Percentiles rank a stretch among this genome's conserved stretches.
phyloP scores from a whole-genome alignment of 495 filamentous ascomycete genomes.

The Penicillium robsamsonii region DNA sequence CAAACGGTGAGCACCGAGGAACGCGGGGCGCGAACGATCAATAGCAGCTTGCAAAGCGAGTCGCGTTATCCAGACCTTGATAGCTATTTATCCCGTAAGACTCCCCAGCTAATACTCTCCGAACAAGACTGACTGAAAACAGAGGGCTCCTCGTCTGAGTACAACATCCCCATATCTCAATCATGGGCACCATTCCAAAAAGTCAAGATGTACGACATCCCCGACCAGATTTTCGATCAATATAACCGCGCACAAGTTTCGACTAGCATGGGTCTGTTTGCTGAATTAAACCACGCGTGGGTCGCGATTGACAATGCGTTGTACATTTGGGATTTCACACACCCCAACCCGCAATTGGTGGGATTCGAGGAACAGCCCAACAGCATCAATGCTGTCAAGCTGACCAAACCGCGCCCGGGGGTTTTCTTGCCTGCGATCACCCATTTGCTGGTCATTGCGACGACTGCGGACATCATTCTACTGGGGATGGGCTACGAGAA shows the following conservation, averaged over 20 bases:
- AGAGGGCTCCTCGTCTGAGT: slow-evolving; percentile 89
- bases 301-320: slow-evolving; percentile 91
- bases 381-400: slow-evolving; percentile 78
- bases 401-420: slow-evolving; percentile 71
- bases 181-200: slow-evolving; percentile 91
- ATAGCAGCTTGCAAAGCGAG: slow-evolving; percentile 70
- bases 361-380: slow-evolving; percentile 88
- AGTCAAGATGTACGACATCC: slow-evolving; percentile 76
- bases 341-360: slow-evolving; percentile 80
- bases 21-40: slow-evolving; percentile 80
- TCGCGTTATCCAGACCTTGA: slow-evolving; percentile 85
- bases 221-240: slow-evolving; percentile 83
- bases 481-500: slow-evolving; percentile 69
- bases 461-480: slow-evolving; percentile 75
- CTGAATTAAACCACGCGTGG: slow-evolving; percentile 92
- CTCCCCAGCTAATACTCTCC: not conserved
- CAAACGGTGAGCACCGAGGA: slow-evolving; percentile 62
- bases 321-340: slow-evolving; percentile 96
- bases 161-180: slow-evolving; percentile 64
- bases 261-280: slow-evolving; percentile 89
- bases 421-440: slow-evolving; percentile 84
- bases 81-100: slow-evolving; percentile 83
- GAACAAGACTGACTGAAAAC: slow-evolving; percentile 13
- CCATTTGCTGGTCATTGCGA: slow-evolving; percentile 85
- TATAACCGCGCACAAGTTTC: slow-evolving; percentile 80